Evolutionary conservation across 352 stramenopile species (phyloP).

Genomic region (Peronospora destructor): DNA sequence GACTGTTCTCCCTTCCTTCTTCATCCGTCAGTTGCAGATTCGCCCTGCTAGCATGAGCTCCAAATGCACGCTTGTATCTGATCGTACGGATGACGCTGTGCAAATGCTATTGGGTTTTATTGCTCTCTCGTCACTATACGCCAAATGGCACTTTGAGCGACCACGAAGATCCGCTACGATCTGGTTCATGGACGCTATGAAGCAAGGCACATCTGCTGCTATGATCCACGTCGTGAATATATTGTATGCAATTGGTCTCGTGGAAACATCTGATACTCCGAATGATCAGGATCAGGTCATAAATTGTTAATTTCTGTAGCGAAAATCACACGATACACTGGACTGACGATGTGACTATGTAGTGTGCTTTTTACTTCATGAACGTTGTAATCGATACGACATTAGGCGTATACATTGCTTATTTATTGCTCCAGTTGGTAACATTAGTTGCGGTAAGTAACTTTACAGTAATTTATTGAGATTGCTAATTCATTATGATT

Average conservation of each 20-base stretch:
- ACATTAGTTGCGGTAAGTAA: slow-evolving; percentile 46
- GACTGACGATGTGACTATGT: background rate
- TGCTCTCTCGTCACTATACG: slow-evolving; percentile 68
- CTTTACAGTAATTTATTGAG: background rate
- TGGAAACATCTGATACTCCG: slow-evolving; percentile 43
- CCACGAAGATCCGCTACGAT: slow-evolving; percentile 54
- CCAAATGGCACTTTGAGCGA: slow-evolving; percentile 68
- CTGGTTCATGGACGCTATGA: slow-evolving; percentile 83
- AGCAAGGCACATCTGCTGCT: slow-evolving; percentile 68
- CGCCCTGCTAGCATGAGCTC: slow-evolving; percentile 25
- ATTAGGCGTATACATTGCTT: slow-evolving; percentile 75
- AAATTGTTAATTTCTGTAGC: background rate
- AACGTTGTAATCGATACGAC: slow-evolving; percentile 82
- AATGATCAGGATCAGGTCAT: slow-evolving; percentile 54
- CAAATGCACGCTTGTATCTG: slow-evolving; percentile 60
- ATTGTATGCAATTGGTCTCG: slow-evolving; percentile 64
- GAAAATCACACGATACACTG: background rate
- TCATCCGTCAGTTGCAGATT: slow-evolving; percentile 19
- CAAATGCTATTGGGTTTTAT: slow-evolving; percentile 73
- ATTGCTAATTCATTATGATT: background rate
- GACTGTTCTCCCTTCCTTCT: background rate
- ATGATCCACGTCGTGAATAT: slow-evolving; percentile 83
- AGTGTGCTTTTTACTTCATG: slow-evolving; percentile 86
- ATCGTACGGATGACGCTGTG: slow-evolving; percentile 64
- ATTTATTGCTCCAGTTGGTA: slow-evolving; percentile 58